Conservation (phyloP, 345 rosid species). For the Sonneratia alba region DNA sequence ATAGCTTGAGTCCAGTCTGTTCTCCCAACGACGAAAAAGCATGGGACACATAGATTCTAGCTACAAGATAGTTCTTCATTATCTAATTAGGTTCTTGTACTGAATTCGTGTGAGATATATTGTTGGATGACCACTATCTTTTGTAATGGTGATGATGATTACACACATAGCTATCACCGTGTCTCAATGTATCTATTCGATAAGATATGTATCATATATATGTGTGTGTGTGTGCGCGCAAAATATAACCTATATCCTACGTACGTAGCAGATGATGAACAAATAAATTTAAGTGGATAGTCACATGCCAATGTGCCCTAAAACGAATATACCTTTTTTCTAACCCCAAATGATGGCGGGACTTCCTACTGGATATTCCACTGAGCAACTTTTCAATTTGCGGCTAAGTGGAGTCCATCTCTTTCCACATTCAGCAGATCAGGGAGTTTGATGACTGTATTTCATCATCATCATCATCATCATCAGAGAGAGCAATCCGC, state of each 20-base stretch:
- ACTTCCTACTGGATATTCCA: background rate
- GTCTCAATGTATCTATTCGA: too few relatives aligned
- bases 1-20: too few relatives aligned
- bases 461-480: too few relatives aligned
- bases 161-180: background rate
- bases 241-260: background rate
- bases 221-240: too few relatives aligned
- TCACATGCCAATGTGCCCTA: background rate
- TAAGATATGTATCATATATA: background rate
- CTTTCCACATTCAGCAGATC: background rate
- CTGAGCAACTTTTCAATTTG: background rate
- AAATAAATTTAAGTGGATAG: background rate
- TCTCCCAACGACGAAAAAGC: too few relatives aligned
- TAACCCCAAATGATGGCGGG: background rate
- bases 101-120: background rate
- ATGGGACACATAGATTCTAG: too few relatives aligned
- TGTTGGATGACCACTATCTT: background rate
- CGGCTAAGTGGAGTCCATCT: constrained; percentile 2
- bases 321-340: too few relatives aligned
- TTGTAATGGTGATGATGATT: background rate
- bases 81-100: background rate
- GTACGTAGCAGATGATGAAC: background rate
- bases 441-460: background rate
- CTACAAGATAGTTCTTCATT: too few relatives aligned
- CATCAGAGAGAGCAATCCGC: too few relatives aligned